Evolutionary conservation across 768 basidiomycete species (phyloP).

Genomic region (Pilatotrama ljubarskyi): DNA sequence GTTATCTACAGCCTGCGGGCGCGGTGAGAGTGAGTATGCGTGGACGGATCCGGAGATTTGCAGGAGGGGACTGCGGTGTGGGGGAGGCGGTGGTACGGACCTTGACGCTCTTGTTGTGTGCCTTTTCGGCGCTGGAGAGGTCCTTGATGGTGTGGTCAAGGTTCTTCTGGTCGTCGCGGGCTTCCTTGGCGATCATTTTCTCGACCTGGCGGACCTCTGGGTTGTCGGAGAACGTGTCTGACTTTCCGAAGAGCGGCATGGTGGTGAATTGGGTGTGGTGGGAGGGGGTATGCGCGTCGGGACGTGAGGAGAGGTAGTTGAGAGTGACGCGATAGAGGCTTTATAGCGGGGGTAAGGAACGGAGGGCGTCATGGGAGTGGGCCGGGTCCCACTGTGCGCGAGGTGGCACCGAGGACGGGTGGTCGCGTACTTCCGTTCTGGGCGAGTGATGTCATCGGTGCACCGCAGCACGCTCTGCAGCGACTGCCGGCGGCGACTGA

Average conservation of each 20-base stretch:
- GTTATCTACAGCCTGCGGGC: constrained; percentile 43
- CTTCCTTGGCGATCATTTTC: constrained; percentile 48
- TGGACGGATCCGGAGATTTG: not conserved
- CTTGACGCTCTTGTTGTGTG: constrained; percentile 52
- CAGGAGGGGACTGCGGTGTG: not conserved
- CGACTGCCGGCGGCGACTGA: not conserved
- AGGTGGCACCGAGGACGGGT: not conserved
- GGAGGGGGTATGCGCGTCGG: not conserved
- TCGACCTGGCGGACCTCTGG: constrained; percentile 42
- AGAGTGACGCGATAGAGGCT: not conserved
- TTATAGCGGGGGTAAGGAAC: constrained; percentile 1
- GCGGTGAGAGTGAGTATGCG: not conserved
- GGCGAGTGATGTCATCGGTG: constrained; percentile 2
- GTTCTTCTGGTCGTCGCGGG: constrained; percentile 49
- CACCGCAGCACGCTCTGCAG: not conserved
- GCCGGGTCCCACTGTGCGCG: not conserved
- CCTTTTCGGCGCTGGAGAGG: constrained; percentile 53
- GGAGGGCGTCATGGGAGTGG: constrained; percentile 4
- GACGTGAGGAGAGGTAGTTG: not conserved
- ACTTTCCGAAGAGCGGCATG: constrained; percentile 33
- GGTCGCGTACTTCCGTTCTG: not conserved
- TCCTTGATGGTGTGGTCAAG: constrained; percentile 57
- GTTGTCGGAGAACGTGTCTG: constrained; percentile 27
- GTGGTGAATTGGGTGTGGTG: not conserved
- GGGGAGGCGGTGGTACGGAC: constrained; percentile 30